These are phyloP conservation scores for Diaporthe ampelina DNA, from an alignment of 2,329 filamentous ascomycete species.

Conservation along the genomic window DNA sequence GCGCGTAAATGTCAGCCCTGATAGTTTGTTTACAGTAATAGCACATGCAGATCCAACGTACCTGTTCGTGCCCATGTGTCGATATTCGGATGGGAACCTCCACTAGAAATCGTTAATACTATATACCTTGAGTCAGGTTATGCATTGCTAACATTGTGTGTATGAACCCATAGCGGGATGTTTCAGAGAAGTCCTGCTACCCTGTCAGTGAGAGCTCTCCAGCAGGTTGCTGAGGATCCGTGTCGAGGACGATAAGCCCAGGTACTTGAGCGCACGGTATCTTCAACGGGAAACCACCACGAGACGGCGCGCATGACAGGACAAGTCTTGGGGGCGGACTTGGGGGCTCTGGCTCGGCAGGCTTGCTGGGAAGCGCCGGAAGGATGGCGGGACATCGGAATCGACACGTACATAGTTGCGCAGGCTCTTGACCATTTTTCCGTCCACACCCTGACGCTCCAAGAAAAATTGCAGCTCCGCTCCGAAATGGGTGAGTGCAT, in stretches of 20 bases:
- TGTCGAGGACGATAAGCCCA: background rate
- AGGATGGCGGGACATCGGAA: slow-evolving; percentile 2
- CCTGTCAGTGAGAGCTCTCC: slow-evolving; percentile 10
- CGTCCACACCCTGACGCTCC: slow-evolving; percentile 73
- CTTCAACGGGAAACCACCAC: slow-evolving; percentile 28
- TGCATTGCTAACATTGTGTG: slow-evolving; percentile 78
- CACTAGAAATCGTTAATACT: slow-evolving; percentile 54
- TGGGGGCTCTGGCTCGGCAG: background rate
- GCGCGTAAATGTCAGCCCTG: slow-evolving; percentile 12
- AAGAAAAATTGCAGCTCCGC: slow-evolving; percentile 81
- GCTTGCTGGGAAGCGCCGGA: slow-evolving; percentile 10
- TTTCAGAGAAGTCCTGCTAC: slow-evolving; percentile 77
- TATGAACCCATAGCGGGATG: slow-evolving; percentile 81
- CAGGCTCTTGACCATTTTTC: slow-evolving; percentile 76
- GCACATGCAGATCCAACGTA: slow-evolving; percentile 47
- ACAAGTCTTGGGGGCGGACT: slow-evolving; percentile 1
- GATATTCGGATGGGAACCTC: slow-evolving; percentile 65
- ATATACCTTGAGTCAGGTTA: slow-evolving; percentile 15
- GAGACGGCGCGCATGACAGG: slow-evolving; percentile 8
- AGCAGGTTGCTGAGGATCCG: background rate
- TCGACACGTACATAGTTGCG: slow-evolving; percentile 68
- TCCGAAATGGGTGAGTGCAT: slow-evolving; percentile 68
- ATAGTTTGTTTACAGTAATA: slow-evolving; percentile 36
- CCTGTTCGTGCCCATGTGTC: slow-evolving; percentile 59
- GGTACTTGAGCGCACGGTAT: background rate